phyloP scores from a whole-genome alignment of 2,329 filamentous ascomycete genomes.

The Aspergillus pseudonomiae region DNA sequence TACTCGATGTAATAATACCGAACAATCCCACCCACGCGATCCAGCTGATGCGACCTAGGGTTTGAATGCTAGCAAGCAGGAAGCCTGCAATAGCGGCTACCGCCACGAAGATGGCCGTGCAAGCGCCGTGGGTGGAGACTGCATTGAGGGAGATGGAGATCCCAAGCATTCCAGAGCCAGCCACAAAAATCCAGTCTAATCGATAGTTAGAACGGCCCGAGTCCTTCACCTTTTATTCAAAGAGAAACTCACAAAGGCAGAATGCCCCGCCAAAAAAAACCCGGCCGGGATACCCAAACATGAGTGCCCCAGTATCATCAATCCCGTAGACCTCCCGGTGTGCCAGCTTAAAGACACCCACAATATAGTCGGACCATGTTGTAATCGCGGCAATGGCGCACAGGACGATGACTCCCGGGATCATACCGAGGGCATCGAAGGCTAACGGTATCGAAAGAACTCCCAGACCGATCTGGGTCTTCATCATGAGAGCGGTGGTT shows the following conservation, averaged over 20 bases:
- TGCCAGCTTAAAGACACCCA: constrained; percentile 54
- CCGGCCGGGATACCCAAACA: constrained; percentile 55
- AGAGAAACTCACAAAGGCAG: constrained; percentile 15
- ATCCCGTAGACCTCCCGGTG: constrained; percentile 61
- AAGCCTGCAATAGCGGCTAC: constrained; percentile 27
- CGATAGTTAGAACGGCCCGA: background rate
- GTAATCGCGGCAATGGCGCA: constrained; percentile 47
- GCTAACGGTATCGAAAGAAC: constrained; percentile 53
- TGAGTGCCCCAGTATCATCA: constrained; percentile 57
- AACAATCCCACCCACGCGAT: constrained; percentile 39
- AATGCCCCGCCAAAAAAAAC: constrained; percentile 32
- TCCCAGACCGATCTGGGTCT: constrained; percentile 51
- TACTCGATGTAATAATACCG: constrained; percentile 25
- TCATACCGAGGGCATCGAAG: constrained; percentile 51
- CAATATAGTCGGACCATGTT: constrained; percentile 53
- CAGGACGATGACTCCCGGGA: constrained; percentile 52
- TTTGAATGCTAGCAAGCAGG: constrained; percentile 36
- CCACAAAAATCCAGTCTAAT: constrained; percentile 41
- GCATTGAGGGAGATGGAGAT: constrained; percentile 47
- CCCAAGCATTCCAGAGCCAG: constrained; percentile 48
- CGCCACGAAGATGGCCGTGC: constrained; percentile 31
- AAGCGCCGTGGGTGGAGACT: constrained; percentile 41
- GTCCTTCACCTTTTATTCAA: too few species aligned
- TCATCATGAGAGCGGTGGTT: constrained; percentile 26
- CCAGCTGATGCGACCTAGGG: constrained; percentile 38